A percentile compares a stretch with the other conserved stretches of the same genome.
Conservation (phyloP, 2,329 filamentous ascomycete genomes). For the Fusarium heterosporum region DNA sequence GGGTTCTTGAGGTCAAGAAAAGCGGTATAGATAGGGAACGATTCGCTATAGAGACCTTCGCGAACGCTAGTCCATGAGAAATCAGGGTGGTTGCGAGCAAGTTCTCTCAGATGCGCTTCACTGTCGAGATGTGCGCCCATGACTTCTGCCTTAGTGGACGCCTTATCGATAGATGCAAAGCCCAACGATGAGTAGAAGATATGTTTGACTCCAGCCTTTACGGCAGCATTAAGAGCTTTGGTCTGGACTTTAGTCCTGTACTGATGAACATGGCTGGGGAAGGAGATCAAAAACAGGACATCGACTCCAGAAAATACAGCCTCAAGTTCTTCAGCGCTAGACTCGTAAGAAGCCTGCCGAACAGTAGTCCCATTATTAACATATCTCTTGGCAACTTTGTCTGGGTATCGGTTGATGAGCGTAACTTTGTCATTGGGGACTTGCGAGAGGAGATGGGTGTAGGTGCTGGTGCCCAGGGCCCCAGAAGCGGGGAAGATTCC, state of each 20-base stretch:
- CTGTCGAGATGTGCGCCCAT: constrained; percentile 37
- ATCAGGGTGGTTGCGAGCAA: not conserved
- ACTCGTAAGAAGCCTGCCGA: constrained; percentile 33
- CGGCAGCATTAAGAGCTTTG: constrained; percentile 26
- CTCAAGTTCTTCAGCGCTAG: constrained; percentile 4
- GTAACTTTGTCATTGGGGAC: constrained; percentile 26
- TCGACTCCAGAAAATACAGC: constrained; percentile 5
- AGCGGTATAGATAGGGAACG: constrained; percentile 34
- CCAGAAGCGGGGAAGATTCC: constrained; percentile 41
- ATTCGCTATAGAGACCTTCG: constrained; percentile 38
- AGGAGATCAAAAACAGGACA: constrained; percentile 32
- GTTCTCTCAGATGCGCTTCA: constrained; percentile 10
- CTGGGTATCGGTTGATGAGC: constrained; percentile 24
- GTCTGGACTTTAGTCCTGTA: constrained; percentile 22
- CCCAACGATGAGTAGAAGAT: constrained; percentile 36
- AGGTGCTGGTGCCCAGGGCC: constrained; percentile 33
- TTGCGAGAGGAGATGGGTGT: constrained; percentile 19
- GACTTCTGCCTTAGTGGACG: constrained; percentile 16
- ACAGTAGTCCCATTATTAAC: not conserved
- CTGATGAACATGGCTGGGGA: constrained; percentile 34
- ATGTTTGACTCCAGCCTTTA: constrained; percentile 20
- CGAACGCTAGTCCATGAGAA: constrained; percentile 35
- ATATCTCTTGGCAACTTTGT: constrained; percentile 17
- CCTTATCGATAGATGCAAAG: not conserved
- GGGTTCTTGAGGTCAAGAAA: constrained; percentile 28